A percentile compares a stretch with the other conserved stretches of the same genome.
These are phyloP conservation scores for Saccharomyces uvarum DNA, from an alignment of 1,139 yeast genomes.

Conservation along the genomic window DNA sequence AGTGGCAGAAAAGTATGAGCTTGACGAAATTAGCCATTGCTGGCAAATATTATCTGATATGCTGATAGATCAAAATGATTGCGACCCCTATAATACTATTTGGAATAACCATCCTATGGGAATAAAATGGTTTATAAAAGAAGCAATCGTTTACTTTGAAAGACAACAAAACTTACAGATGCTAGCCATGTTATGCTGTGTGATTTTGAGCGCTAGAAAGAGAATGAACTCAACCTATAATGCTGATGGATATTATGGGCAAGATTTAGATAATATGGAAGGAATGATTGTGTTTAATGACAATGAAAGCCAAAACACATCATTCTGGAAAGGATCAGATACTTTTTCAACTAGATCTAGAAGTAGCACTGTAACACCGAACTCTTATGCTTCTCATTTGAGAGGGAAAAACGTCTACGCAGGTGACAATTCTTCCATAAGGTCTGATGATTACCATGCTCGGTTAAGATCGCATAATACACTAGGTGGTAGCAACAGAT, in stretches of 20 bases:
- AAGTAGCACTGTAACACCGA: conserved; percentile 9
- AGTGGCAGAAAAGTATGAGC: conserved; percentile 63
- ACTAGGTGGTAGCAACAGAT: background rate
- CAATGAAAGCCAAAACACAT: conserved; percentile 7
- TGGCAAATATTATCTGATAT: conserved; percentile 57
- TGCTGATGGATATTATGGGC: background rate
- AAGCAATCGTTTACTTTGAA: conserved; percentile 61
- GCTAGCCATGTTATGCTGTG: conserved; percentile 83
- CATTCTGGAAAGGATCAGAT: background rate
- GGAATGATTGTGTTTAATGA: conserved; percentile 17
- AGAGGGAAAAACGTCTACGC: conserved; percentile 5
- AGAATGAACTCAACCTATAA: background rate
- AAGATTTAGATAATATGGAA: conserved; percentile 6
- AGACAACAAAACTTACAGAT: conserved; percentile 65
- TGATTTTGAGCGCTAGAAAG: conserved; percentile 32
- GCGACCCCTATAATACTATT: conserved; percentile 36
- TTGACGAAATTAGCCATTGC: conserved; percentile 58
- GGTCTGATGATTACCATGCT: conserved; percentile 20
- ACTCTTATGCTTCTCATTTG: conserved; percentile 1
- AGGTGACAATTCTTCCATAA: conserved; percentile 17
- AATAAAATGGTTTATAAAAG: conserved; percentile 59
- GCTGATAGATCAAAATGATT: conserved; percentile 22
- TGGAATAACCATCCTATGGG: conserved; percentile 89
- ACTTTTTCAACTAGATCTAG: conserved; percentile 6
- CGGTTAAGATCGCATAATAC: background rate